phyloP scores from a whole-genome alignment of 108 stramenopile species.

The Skeletonema costatum region DNA sequence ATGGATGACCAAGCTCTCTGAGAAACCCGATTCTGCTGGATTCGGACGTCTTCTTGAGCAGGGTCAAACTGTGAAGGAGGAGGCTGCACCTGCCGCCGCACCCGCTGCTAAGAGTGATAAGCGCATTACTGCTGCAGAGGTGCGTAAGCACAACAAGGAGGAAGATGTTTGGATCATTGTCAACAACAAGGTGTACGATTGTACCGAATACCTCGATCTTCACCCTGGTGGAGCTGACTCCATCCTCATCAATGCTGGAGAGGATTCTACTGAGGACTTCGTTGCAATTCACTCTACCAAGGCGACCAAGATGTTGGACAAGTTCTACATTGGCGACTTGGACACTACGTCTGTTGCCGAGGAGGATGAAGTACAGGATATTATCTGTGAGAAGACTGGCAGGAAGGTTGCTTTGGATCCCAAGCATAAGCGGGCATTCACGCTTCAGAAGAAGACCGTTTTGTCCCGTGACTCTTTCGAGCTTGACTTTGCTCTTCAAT shows the following conservation, averaged over 20 bases:
- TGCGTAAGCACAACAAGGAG: slow-evolving; percentile 88
- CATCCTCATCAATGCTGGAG: slow-evolving; percentile 94
- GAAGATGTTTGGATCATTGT: slow-evolving; percentile 96
- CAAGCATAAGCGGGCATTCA: slow-evolving; percentile 83
- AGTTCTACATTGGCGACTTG: slow-evolving; percentile 93
- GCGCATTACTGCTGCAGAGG: slow-evolving; percentile 82
- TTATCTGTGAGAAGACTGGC: slow-evolving; percentile 48
- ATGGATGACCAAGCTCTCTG: slow-evolving; percentile 91
- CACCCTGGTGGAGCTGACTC: slow-evolving; percentile 94
- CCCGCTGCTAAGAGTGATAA: slow-evolving; percentile 27
- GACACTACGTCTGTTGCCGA: slow-evolving; percentile 45
- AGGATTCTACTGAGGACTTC: slow-evolving; percentile 95
- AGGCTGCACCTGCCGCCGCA: slow-evolving; percentile 44
- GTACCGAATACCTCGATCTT: slow-evolving; percentile 92
- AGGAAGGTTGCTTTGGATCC: slow-evolving; percentile 84
- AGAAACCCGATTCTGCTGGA: slow-evolving; percentile 80
- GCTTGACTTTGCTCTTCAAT: slow-evolving; percentile 93
- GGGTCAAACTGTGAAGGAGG: slow-evolving; percentile 50
- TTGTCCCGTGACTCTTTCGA: slow-evolving; percentile 93
- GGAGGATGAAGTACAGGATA: slow-evolving; percentile 48
- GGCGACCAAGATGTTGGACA: slow-evolving; percentile 92
- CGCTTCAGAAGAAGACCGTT: slow-evolving; percentile 85
- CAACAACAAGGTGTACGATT: slow-evolving; percentile 91
- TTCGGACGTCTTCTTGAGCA: slow-evolving; percentile 73
- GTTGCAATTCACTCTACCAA: slow-evolving; percentile 95